These are phyloP conservation scores for Phytopythium helicoides DNA, from an alignment of 352 stramenopile species.

Conservation along the genomic window DNA sequence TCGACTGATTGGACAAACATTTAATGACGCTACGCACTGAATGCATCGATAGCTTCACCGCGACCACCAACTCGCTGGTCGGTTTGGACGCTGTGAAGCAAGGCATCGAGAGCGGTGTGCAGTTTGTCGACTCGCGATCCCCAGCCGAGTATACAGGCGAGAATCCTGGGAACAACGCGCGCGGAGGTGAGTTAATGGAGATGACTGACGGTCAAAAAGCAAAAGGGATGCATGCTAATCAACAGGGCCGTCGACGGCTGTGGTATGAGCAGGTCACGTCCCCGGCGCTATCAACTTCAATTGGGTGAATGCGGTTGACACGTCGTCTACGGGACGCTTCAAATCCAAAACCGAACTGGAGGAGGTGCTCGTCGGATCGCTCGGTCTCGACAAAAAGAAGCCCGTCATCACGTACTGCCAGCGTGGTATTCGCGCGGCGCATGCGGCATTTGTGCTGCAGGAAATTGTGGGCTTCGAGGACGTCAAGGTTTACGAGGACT, in stretches of 20 bases:
- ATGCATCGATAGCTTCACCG: constrained; percentile 2
- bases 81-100: constrained; percentile 25
- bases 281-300: constrained; percentile 73
- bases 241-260: background rate
- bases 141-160: constrained; percentile 26
- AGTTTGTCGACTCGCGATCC: constrained; percentile 37
- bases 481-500: constrained; percentile 72
- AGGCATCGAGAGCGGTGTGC: constrained; percentile 24
- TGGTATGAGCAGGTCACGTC: constrained; percentile 36
- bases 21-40: background rate
- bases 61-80: constrained; percentile 18
- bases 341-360: constrained; percentile 58
- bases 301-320: constrained; percentile 61
- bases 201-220: no score
- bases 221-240: background rate
- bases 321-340: constrained; percentile 46
- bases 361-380: constrained; percentile 31
- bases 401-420: constrained; percentile 79
- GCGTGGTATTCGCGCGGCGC: constrained; percentile 59
- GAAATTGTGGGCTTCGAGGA: constrained; percentile 49
- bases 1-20: background rate
- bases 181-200: constrained; percentile 3
- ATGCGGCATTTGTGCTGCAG: constrained; percentile 68
- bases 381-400: constrained; percentile 38
- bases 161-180: constrained; percentile 27